These are phyloP conservation scores for Rubia tinctorum DNA, from an alignment of 305 asterid genomes.

Conservation along the genomic window DNA sequence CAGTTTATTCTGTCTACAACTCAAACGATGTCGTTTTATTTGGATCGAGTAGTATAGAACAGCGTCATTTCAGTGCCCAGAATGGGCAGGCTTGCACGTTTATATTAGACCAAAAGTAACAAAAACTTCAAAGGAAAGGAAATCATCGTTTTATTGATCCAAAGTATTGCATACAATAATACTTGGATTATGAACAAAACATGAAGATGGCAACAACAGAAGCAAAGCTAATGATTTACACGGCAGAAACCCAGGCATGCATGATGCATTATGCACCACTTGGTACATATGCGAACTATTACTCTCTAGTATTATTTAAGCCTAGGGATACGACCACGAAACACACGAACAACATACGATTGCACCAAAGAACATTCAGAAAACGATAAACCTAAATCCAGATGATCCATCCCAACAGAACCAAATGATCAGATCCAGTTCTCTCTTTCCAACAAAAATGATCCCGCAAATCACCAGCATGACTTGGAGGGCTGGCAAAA, in stretches of 20 bases:
- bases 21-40: too few species aligned
- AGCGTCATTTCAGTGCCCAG: too few species aligned
- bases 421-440: background rate
- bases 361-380: background rate
- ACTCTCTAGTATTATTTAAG: background rate
- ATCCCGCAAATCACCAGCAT: conserved; percentile 2
- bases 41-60: too few species aligned
- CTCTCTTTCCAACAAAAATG: background rate
- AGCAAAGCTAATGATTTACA: background rate
- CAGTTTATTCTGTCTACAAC: too few species aligned
- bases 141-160: too few species aligned
- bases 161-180: background rate
- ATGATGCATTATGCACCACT: background rate
- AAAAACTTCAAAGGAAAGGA: too few species aligned
- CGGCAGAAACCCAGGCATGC: background rate
- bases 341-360: background rate
- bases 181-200: background rate
- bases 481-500: background rate
- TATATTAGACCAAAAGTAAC: too few species aligned
- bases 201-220: background rate
- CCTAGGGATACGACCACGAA: background rate
- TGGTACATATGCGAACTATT: background rate
- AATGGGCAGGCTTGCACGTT: too few species aligned
- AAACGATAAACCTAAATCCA: background rate
- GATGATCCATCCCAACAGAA: background rate